Percentiles rank a stretch among this genome's conserved stretches.
These are phyloP conservation scores for Lactifluus pinguis DNA, from an alignment of 768 basidiomycete species.

Conservation along the genomic window DNA sequence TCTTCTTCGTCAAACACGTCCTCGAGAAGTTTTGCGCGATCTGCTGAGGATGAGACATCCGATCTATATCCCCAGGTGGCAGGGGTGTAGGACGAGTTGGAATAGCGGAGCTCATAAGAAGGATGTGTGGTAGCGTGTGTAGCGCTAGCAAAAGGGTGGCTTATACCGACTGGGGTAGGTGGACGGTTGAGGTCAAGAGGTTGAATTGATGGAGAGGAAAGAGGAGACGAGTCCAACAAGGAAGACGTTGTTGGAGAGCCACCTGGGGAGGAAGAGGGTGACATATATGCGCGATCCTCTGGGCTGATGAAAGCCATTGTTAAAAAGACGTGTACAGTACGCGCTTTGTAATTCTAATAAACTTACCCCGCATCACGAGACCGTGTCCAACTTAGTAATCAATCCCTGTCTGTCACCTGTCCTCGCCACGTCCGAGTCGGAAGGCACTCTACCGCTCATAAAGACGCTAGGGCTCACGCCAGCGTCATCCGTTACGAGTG, in stretches of 20 bases:
- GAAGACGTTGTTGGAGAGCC: slow-evolving; percentile 10
- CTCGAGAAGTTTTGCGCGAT: slow-evolving; percentile 4
- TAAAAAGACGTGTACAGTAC: too few species aligned
- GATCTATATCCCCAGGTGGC: slow-evolving; percentile 8
- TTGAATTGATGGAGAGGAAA: slow-evolving; percentile 6
- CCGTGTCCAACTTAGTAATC: too few species aligned
- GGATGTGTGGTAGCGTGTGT: slow-evolving; percentile 10
- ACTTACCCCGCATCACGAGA: too few species aligned
- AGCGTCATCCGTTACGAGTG: too few species aligned
- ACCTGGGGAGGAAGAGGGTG: slow-evolving; percentile 13
- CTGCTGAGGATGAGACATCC: not conserved
- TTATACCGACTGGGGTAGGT: slow-evolving; percentile 1
- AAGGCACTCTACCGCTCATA: too few species aligned
- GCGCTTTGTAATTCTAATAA: too few species aligned
- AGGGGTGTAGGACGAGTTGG: slow-evolving; percentile 8
- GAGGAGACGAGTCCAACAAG: slow-evolving; percentile 10
- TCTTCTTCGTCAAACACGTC: slow-evolving; percentile 12
- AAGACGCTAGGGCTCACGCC: too few species aligned
- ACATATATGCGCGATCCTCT: slow-evolving; percentile 18
- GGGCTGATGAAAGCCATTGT: slow-evolving; percentile 9
- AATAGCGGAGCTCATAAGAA: slow-evolving; percentile 14
- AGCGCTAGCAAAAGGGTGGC: slow-evolving; percentile 11
- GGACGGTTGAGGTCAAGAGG: slow-evolving; percentile 13
- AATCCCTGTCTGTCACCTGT: too few species aligned
- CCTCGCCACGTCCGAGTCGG: too few species aligned